Conservation (phyloP, 2,329 filamentous ascomycete genomes). For the Fusarium pilosicola region DNA sequence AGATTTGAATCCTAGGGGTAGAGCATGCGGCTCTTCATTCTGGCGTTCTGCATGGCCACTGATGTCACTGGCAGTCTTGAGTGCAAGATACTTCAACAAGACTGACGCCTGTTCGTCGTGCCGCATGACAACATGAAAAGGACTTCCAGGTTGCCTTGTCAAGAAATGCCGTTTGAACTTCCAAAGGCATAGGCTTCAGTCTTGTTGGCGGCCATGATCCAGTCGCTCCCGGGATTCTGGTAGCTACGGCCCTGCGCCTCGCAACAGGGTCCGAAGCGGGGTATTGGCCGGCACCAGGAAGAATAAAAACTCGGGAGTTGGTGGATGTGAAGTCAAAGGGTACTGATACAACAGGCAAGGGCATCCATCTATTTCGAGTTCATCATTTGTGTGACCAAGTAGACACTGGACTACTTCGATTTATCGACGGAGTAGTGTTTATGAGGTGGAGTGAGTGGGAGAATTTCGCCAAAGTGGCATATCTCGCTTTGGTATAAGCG, state of each 20-base stretch:
- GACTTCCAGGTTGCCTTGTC: conserved; percentile 15
- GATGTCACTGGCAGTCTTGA: conserved; percentile 3
- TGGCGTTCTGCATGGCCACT: neutral
- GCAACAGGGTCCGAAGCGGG: conserved; percentile 33
- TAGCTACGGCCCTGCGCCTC: conserved; percentile 37
- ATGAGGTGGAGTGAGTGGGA: conserved; percentile 18
- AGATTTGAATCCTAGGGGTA: conserved; percentile 4
- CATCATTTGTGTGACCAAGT: conserved; percentile 22
- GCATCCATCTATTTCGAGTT: neutral
- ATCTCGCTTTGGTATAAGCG: conserved; percentile 25
- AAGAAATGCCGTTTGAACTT: conserved; percentile 27
- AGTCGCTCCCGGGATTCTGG: conserved; percentile 35
- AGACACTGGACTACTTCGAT: conserved; percentile 25
- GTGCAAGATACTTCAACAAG: conserved; percentile 19
- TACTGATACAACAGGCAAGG: conserved; percentile 9
- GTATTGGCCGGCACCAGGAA: conserved; percentile 21
- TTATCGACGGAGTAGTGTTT: conserved; percentile 17
- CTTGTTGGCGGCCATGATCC: conserved; percentile 36
- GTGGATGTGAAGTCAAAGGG: conserved; percentile 4
- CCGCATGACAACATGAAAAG: neutral
- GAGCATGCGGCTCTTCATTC: neutral
- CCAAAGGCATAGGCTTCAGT: conserved; percentile 23
- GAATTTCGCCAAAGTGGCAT: conserved; percentile 16
- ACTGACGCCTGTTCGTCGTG: conserved; percentile 15
- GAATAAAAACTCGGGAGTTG: conserved; percentile 16